These are phyloP conservation scores for Limtongia smithiae DNA, from an alignment of 805 yeast genomes.

Conservation along the genomic window DNA sequence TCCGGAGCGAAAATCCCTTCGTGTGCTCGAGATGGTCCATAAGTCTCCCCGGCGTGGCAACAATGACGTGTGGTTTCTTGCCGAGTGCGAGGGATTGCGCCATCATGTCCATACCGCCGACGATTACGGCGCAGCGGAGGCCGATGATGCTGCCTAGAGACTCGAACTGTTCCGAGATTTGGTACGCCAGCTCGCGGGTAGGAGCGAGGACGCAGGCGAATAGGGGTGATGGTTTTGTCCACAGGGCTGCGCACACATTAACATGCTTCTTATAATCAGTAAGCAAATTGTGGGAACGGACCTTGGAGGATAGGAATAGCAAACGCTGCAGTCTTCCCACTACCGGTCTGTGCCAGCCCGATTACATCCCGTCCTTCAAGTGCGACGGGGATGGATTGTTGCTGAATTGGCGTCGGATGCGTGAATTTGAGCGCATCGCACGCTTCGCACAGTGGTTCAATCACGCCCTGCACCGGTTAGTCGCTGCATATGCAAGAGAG, in stretches of 20 bases:
- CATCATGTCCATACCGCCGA: constrained; percentile 99
- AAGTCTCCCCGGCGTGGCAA: constrained; percentile 88
- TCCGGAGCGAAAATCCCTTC: constrained; percentile 81
- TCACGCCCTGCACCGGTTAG: constrained; percentile 46
- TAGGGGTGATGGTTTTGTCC: constrained; percentile 84
- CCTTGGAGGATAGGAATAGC: constrained; percentile 87
- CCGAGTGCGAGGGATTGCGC: constrained; percentile 91
- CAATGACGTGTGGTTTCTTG: constrained; percentile 90
- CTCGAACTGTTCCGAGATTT: constrained; percentile 88
- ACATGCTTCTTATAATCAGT: neutral
- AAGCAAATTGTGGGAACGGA: neutral
- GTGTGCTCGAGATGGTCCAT: constrained; percentile 95
- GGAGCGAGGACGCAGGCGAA: constrained; percentile 86
- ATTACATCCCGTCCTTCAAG: constrained; percentile 81
- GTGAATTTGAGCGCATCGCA: constrained; percentile 68
- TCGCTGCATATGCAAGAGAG: too few species aligned
- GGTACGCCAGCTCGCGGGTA: constrained; percentile 52
- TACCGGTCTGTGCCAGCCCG: constrained; percentile 96
- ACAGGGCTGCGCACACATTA: constrained; percentile 47
- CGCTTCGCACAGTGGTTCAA: constrained; percentile 77
- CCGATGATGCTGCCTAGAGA: constrained; percentile 93
- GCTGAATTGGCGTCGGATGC: constrained; percentile 91
- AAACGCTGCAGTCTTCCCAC: constrained; percentile 98
- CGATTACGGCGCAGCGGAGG: constrained; percentile 79
- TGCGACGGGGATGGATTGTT: constrained; percentile 87